Evolutionary conservation across 2,329 filamentous ascomycete genomes (phyloP), one percentile per base, ranked within the genome.

Genomic region (Septoria linicola): DNA sequence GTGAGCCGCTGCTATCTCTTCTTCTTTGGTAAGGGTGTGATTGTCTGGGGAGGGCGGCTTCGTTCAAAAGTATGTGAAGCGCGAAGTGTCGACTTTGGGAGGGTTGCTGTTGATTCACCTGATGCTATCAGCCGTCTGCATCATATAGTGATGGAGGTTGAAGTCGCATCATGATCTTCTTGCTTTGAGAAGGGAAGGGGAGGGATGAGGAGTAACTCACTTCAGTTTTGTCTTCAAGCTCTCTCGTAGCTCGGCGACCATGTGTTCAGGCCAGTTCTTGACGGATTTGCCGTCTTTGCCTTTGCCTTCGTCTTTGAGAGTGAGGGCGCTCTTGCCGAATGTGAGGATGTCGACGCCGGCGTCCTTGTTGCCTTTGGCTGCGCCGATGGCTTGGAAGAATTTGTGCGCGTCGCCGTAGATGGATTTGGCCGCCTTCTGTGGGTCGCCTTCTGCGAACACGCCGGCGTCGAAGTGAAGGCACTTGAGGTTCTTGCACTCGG

Each of bases 321-420:
- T 60, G 36, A 70, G 55, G 6, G 67, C 65, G 4, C 35, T 17
- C 40, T 53, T 59, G 35, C 59, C 62, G 45, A 70, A 68, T 14
- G 46, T 42, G 7, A 70, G 43, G 8, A 68, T 40, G 21, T 66
- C 58, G 7, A 69, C 55, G 4, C 58, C 66, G 2, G 58, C 62
- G 11, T 35, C 34, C 49, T 65, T 66, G 35, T 62, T 37, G 21
- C 62, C 63, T 39, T 57, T 59, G 6, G 34, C 40, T 4, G 32
- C 34, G 13, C 57, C 62, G 13, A 66, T 46, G 1, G 58, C 50
- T 32, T 63, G 56, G 8, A 68, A 55, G 25, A 68, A 64, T 27
- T 66, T 63, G 41, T 60, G 61, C 17, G 64, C 63, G 27, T 71
- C 68, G 31, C 59, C 59, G 60, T 62, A 66, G 59, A 73, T 67